Conservation (phyloP, 2,329 filamentous ascomycete genomes). For the Microdochium paspali region DNA sequence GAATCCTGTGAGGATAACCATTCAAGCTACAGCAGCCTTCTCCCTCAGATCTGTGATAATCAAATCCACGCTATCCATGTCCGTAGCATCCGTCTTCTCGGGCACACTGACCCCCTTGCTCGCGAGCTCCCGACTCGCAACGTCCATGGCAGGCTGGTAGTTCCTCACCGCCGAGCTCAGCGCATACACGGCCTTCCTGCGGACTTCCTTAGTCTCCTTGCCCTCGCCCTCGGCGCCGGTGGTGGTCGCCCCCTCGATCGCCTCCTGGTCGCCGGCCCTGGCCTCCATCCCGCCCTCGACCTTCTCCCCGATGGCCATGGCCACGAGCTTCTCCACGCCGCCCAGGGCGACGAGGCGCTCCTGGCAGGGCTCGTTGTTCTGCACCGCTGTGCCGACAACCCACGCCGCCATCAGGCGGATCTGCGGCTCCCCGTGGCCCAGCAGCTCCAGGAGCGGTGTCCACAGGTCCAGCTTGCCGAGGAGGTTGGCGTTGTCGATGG, state of each 20-base stretch:
- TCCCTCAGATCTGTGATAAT: slow-evolving; percentile 61
- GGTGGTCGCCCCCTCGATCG: slow-evolving; percentile 2
- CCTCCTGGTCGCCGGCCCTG: slow-evolving; percentile 4
- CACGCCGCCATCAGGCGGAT: slow-evolving; percentile 82
- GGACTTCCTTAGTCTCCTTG: slow-evolving; percentile 52
- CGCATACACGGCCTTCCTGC: slow-evolving; percentile 83
- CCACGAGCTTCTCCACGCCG: slow-evolving; percentile 61
- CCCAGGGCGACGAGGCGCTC: slow-evolving; percentile 56
- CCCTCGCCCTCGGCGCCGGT: slow-evolving; percentile 17
- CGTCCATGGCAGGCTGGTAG: slow-evolving; percentile 74
- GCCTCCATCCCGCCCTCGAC: slow-evolving; percentile 5
- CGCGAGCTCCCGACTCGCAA: slow-evolving; percentile 51
- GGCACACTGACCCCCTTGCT: slow-evolving; percentile 44
- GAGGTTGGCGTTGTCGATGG: slow-evolving; percentile 95
- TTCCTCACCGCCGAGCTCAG: slow-evolving; percentile 81
- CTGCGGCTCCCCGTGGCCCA: slow-evolving; percentile 60
- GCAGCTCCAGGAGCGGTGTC: slow-evolving; percentile 64
- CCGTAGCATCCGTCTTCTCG: slow-evolving; percentile 61
- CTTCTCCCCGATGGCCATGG: slow-evolving; percentile 35
- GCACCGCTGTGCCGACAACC: slow-evolving; percentile 89
- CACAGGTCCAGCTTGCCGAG: slow-evolving; percentile 71
- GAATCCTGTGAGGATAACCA: no score
- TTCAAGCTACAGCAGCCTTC: slow-evolving; percentile 26
- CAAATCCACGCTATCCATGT: slow-evolving; percentile 80
- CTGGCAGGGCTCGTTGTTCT: slow-evolving; percentile 86